These are phyloP conservation scores for Onygenales sp. DNA, from an alignment of 2,329 filamentous ascomycete species.

Conservation along the genomic window DNA sequence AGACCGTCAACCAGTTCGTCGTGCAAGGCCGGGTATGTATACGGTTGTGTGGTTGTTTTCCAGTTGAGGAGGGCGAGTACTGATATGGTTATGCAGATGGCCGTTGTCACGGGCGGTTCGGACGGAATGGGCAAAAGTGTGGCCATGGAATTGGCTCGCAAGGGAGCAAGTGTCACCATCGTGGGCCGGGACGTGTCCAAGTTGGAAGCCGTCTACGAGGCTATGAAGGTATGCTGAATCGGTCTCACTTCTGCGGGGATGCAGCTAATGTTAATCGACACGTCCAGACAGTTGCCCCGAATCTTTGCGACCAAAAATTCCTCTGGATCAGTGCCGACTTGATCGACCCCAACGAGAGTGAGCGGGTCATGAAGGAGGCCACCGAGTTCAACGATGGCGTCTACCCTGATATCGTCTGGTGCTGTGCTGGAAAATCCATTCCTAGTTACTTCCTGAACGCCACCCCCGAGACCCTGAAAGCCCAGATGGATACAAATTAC, in stretches of 20 bases:
- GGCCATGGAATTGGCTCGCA: constrained; percentile 63
- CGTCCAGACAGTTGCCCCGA: constrained; percentile 52
- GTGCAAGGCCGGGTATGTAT: constrained; percentile 68
- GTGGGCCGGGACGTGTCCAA: constrained; percentile 69
- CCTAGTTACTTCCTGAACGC: constrained; percentile 73
- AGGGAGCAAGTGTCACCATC: constrained; percentile 79
- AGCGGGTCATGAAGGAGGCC: constrained; percentile 59
- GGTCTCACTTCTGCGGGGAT: background rate
- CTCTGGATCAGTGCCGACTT: constrained; percentile 78
- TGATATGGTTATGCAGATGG: constrained; percentile 48
- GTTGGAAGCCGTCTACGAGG: constrained; percentile 59
- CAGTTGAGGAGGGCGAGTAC: constrained; percentile 7
- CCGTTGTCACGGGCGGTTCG: constrained; percentile 82
- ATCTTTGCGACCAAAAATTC: constrained; percentile 64
- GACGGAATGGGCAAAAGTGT: constrained; percentile 81
- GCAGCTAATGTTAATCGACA: constrained; percentile 6
- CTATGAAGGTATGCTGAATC: constrained; percentile 47
- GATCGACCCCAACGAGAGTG: constrained; percentile 58
- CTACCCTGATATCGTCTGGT: constrained; percentile 82
- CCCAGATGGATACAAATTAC: constrained; percentile 89
- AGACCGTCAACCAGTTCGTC: constrained; percentile 62
- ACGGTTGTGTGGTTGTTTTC: background rate
- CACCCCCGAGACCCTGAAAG: constrained; percentile 54
- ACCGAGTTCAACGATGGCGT: constrained; percentile 66
- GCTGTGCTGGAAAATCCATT: constrained; percentile 64